phyloP scores from a whole-genome alignment of 78 protist genomes.

The Dictyostelium brefeldianum region DNA sequence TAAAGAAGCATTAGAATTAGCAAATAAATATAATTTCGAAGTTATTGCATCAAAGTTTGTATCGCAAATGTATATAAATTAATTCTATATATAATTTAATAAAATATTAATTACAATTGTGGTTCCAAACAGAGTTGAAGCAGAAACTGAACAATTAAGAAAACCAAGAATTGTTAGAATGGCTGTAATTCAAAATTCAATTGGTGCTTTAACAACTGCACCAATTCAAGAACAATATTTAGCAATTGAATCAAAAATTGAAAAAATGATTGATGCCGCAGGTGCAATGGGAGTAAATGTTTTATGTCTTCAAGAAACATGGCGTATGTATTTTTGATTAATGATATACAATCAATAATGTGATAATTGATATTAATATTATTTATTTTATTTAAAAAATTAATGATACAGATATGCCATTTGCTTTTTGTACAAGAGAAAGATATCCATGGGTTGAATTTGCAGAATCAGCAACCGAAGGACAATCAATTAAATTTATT shows the following conservation, averaged over 20 bases:
- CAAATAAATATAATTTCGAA: slow-evolving; percentile 82
- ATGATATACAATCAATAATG: background rate
- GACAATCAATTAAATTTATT: slow-evolving; percentile 85
- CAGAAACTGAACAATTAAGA: slow-evolving; percentile 82
- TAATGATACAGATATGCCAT: slow-evolving; percentile 91
- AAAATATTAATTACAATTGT: background rate
- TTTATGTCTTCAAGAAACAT: slow-evolving; percentile 96
- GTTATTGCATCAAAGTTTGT: slow-evolving; percentile 69
- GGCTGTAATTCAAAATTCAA: slow-evolving; percentile 93
- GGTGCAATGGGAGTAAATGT: slow-evolving; percentile 93
- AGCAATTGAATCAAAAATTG: slow-evolving; percentile 87
- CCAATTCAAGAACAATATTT: slow-evolving; percentile 90
- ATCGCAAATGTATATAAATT: background rate
- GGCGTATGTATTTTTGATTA: slow-evolving; percentile 75
- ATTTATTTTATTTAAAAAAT: background rate
- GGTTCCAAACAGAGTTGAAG: slow-evolving; percentile 22
- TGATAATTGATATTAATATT: background rate
- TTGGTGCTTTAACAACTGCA: slow-evolving; percentile 88
- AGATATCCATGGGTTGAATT: slow-evolving; percentile 95
- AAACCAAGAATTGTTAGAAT: slow-evolving; percentile 89
- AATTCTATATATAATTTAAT: background rate
- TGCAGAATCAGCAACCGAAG: slow-evolving; percentile 92
- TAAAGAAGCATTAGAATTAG: slow-evolving; percentile 45
- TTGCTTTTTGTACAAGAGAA: slow-evolving; percentile 97
- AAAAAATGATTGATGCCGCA: slow-evolving; percentile 91